Evolutionary conservation across 805 yeast genomes (phyloP), one percentile per base, ranked within the genome.

Genomic region (Candida pseudofarinosa): DNA sequence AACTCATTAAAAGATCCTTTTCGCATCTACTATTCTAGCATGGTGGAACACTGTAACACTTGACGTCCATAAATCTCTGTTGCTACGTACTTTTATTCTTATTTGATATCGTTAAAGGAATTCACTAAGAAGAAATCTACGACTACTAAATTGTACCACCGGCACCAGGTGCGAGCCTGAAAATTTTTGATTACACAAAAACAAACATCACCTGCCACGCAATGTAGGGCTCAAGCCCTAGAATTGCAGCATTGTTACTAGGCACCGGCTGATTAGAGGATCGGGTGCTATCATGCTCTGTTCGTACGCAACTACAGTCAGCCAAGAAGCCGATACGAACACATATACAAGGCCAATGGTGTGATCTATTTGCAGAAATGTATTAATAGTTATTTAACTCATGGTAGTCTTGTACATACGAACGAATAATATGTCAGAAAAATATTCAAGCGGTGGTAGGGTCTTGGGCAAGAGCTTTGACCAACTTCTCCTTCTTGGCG

Each of bases 401-500:
- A 23, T 6, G 6, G 28, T 23, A 23, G 10, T 23, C 6, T 23
- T 6, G 28, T 23, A 23, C 28, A 23, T 23, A 23, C 28, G 10
- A 23, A 10, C 6, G 28, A 23, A 23, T 10, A 23, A 7, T 7
- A 23, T 23, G 28, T 6, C 6, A 23, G 10, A 23, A 6, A 23
- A 10, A 23, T 10, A 23, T 10, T 23, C 6, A 10, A 17, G 19
- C 19, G 19, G 20, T 7, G 19, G 49, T 46, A 40, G 54, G 47
- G 40, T 58, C 62, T 46, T 62, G 71, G 33, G 60, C 69, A 59
- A 74, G 56, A 60, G 75, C 73, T 73, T 76, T 81, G 55, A 81
- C 83, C 66, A 72, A 82, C 83, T 86, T 88, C 60, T 80, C 90
- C 53, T 71, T 68, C 79, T 85, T 88, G 67, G 83, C 93, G 65